Conservation (phyloP, 805 yeast genomes). For the Kluyveromyces lactis region DNA sequence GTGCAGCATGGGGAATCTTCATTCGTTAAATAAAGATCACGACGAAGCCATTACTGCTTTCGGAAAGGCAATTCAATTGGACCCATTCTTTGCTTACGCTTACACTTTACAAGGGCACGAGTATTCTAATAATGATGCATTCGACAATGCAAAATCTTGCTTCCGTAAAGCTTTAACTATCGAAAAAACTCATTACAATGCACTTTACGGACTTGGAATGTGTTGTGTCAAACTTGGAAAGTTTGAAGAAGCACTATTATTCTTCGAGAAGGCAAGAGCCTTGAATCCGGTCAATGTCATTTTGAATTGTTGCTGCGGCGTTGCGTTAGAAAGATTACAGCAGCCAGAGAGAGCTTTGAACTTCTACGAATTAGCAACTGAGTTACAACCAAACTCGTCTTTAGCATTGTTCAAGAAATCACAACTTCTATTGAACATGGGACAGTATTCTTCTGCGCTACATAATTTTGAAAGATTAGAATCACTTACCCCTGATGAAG, state of each 20-base stretch:
- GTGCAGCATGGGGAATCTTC: constrained; percentile 86
- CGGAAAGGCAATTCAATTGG: constrained; percentile 62
- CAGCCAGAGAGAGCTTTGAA: constrained; percentile 63
- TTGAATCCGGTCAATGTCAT: constrained; percentile 89
- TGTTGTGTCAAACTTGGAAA: constrained; percentile 83
- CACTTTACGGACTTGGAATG: constrained; percentile 94
- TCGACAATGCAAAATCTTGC: constrained; percentile 77
- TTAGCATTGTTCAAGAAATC: constrained; percentile 86
- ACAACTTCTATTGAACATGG: constrained; percentile 64
- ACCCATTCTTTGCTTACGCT: constrained; percentile 72
- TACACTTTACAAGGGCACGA: constrained; percentile 94
- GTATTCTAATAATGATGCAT: constrained; percentile 76
- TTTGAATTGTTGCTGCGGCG: constrained; percentile 86
- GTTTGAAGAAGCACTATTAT: constrained; percentile 72
- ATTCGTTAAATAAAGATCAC: constrained; percentile 74
- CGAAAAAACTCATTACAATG: constrained; percentile 84
- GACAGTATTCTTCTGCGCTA: constrained; percentile 63
- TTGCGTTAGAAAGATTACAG: constrained; percentile 75
- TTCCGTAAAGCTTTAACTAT: constrained; percentile 70
- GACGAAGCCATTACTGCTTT: constrained; percentile 87
- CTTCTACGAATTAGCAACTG: constrained; percentile 76
- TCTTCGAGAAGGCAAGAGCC: constrained; percentile 77
- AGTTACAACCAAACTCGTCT: constrained; percentile 77
- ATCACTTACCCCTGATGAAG: constrained; percentile 86
- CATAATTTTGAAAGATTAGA: constrained; percentile 64